Percentiles rank a stretch among this genome's conserved stretches.
Evolutionary conservation across 2,329 filamentous ascomycete species (phyloP).

Genomic region (Emericellopsis cladophorae): DNA sequence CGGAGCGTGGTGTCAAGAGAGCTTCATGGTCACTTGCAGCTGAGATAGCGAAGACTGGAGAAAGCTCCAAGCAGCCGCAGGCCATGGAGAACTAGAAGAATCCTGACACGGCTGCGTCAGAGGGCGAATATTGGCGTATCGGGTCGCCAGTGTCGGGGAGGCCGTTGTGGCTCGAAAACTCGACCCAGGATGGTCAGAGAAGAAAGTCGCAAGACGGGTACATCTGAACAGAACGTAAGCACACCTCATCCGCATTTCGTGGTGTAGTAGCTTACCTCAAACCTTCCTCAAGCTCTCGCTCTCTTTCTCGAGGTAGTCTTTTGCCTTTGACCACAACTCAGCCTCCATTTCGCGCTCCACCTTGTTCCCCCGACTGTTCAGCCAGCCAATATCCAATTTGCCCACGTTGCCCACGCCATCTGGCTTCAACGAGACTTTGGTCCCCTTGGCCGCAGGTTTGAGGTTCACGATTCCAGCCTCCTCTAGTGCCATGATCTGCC

Average conservation of each 20-base stretch:
- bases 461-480: slow-evolving; percentile 63
- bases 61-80: too few relatives aligned
- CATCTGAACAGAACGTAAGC: too few relatives aligned
- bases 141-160: too few relatives aligned
- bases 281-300: slow-evolving; percentile 7
- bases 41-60: too few relatives aligned
- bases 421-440: slow-evolving; percentile 30
- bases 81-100: too few relatives aligned
- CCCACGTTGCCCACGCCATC: slow-evolving; percentile 43
- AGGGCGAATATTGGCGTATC: too few relatives aligned
- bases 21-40: too few relatives aligned
- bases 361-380: slow-evolving; percentile 75
- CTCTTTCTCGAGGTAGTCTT: slow-evolving; percentile 21
- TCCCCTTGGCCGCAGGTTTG: slow-evolving; percentile 4
- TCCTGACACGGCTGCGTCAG: too few relatives aligned
- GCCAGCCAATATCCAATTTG: slow-evolving; percentile 69
- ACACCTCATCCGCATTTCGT: not conserved
- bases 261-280: not conserved
- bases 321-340: slow-evolving; percentile 53
- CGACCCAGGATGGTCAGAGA: too few relatives aligned
- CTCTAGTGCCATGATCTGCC: slow-evolving; percentile 60
- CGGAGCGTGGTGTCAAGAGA: too few relatives aligned
- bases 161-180: too few relatives aligned
- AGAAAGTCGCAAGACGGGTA: too few relatives aligned
- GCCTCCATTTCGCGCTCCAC: slow-evolving; percentile 75